Evolutionary conservation across 2,329 filamentous ascomycete species (phyloP), one percentile per base, ranked within the genome.

Genomic region (Geosmithia putterillii): DNA sequence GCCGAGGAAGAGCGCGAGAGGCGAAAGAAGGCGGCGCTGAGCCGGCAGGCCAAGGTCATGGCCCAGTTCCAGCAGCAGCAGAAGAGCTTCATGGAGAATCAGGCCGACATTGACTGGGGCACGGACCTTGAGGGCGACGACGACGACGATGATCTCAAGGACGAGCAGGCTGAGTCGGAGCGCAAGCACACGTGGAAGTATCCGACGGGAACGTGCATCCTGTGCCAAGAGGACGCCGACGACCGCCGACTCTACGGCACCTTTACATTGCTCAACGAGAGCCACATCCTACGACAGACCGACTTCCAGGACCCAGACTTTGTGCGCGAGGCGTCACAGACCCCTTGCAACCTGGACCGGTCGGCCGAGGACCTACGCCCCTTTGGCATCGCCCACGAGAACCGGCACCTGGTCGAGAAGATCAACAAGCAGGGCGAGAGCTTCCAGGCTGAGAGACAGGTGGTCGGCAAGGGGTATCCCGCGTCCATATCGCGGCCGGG

Each of bases 51-150:
- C 2, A 84, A 80, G 55, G 87, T 98, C 25, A 95, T 98, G 89
- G 92, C 89, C 2, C 88, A 95, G 57, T 95, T 98, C 63, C 92
- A 96, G 59, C 84, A 95, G 57, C 90, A 98, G 57, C 94, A 96
- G 58, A 90, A 94, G 63, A 92, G 79, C 54, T 98, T 98, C 63
- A 68, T 98, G 65, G 83, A 86, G 45, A 92, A 83, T 50, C 89
- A 95, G 60, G 83, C 78, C n/a, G 73, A 81, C 37, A 76, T 95
- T 47, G 85, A 95, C 59, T 95, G 87, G 84, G 88, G 86, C 14
- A 66, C 64, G 34, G 84, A 92, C 46, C 76, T 87, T 42, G 86
- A 85, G n/a, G 78, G 84, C 35, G 73, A 80, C 21, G 83, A 92
- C 40, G 75, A 86, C 22, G 81, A 84, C 43, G 79, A 85, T 47